Base-by-base conservation (phyloP, 2,329 filamentous ascomycete genomes). In the Claviceps maximensis region DNA sequence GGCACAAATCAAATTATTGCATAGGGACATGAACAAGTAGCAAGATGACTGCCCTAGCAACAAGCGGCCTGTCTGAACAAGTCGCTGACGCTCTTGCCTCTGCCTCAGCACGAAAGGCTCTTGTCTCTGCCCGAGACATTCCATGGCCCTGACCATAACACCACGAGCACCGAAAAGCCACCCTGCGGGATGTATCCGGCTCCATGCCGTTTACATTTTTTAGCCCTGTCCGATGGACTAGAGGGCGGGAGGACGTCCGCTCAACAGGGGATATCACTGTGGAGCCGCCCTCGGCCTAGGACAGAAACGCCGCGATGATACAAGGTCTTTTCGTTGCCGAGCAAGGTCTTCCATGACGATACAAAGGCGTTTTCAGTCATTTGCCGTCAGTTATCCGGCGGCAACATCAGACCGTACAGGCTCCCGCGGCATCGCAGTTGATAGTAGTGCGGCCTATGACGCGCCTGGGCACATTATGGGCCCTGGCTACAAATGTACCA, bases 121-220 rank as follows among this genome's bases (percentile, higher is more conserved):
- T 33, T 51, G 38, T 29, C 42, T 50, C 41, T 56, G 52, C 36
- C 55, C 56, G 53, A 58, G 56, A 59, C 58, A 55, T 55, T n/a
- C 53, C 52, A 54, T 57, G 46, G 40, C 47, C 45, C 40, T 17
- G 47, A 36, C 55, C 53, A 51, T 42, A 47, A 54, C 41, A 46
- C 45, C 53, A 54, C 53, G 49, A 47, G 45, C n/a, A 21, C 45
- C 29, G 27, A 45, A 45, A 42, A 21, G 29, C 40, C 40, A 49
- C 6, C n/a, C 17, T 47, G 49, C 38, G 49, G 31, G 29, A 36
- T 45, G 49, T 21, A 50, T n/a, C 53, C 49, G 21, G 38, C 45
- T 49, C 27, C 27, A 49, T 44, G 13, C 29, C 40, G n/a, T 51
- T 33, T 38, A 49, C 17, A 12, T 15, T 23, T 12, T 9, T 19